Evolutionary conservation across 495 filamentous ascomycete species (phyloP), one percentile per base, ranked within the genome.

Genomic region (Elasticomyces elasticus): DNA sequence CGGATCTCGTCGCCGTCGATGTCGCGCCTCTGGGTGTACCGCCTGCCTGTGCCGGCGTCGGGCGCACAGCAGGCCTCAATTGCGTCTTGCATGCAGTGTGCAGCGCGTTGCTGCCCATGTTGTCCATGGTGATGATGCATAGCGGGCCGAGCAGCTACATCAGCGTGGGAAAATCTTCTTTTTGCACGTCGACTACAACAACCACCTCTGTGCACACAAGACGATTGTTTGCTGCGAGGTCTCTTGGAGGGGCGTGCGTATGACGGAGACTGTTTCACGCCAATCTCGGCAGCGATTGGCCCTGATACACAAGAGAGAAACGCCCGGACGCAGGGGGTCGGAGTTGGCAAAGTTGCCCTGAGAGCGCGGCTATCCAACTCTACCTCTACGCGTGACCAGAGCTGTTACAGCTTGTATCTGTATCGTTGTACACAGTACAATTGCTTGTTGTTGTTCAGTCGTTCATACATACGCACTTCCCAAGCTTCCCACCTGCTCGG

Each of bases 241-340:
- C 45, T 28, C 15, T 31, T 30, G 28, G 17, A 27, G 42, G 22
- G 42, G 42, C 25, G 42, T 15, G 42, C 42, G 11, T 17, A 31
- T 49, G 45, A 49, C 45, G 24, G 2, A 6, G 17, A 27, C 11
- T 49, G 52, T 54, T 54, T 48, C 43, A 35, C 52, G 28, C 25
- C 19, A n/a, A 26, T 41, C 45, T 50, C 53, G 53, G 53, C 45
- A 55, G 42, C 53, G 53, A 55, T 55, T 55, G 53, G 53, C 53
- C 44, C 23, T 55, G 53, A 55, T 55, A 55, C 53, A 55, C 53
- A 55, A 17, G 15, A 11, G 44, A 28, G 53, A 55, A 55, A 55
- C 43, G 53, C 53, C 53, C 22, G 20, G 7, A 19, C 43, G 52
- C 53, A 55, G 44, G 45, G 45, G 53, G 35, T 38, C 30, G 41